Evolutionary conservation across 768 basidiomycete species (phyloP).

Genomic region (Mycena rosella): DNA sequence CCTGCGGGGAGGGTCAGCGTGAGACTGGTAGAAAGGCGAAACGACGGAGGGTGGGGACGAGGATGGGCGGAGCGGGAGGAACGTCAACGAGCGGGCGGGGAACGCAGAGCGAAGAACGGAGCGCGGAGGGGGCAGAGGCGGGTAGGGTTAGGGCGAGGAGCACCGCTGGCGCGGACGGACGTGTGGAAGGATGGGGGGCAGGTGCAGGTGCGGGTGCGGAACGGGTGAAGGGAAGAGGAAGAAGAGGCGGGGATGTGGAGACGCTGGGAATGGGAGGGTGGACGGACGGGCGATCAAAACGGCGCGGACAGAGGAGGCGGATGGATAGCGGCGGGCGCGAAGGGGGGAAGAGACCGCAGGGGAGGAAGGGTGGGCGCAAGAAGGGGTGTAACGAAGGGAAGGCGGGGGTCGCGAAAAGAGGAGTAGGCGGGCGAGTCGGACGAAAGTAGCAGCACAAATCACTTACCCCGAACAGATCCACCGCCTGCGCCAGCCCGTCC

Average conservation of each 20-base stretch:
- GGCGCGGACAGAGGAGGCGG: background rate
- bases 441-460: slow-evolving; percentile 26
- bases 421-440: background rate
- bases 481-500: slow-evolving; percentile 22
- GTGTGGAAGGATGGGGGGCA: too few species aligned
- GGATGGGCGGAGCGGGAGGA: too few species aligned
- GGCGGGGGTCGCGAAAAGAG: background rate
- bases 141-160: too few species aligned
- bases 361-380: background rate
- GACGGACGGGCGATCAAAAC: background rate
- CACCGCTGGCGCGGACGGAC: too few species aligned
- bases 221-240: too few species aligned
- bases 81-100: too few species aligned
- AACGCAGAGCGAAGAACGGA: too few species aligned
- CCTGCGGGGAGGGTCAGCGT: background rate
- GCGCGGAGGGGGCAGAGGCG: too few species aligned
- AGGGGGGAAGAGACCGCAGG: background rate
- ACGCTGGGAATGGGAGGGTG: background rate
- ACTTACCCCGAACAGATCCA: slow-evolving; percentile 46
- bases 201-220: too few species aligned
- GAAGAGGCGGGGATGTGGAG: too few species aligned
- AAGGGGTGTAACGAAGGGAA: background rate
- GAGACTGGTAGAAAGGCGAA: background rate
- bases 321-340: background rate
- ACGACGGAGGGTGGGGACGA: background rate